These are phyloP conservation scores for Penicillium sp. DNA, from an alignment of 2,329 filamentous ascomycete species.

Conservation along the genomic window DNA sequence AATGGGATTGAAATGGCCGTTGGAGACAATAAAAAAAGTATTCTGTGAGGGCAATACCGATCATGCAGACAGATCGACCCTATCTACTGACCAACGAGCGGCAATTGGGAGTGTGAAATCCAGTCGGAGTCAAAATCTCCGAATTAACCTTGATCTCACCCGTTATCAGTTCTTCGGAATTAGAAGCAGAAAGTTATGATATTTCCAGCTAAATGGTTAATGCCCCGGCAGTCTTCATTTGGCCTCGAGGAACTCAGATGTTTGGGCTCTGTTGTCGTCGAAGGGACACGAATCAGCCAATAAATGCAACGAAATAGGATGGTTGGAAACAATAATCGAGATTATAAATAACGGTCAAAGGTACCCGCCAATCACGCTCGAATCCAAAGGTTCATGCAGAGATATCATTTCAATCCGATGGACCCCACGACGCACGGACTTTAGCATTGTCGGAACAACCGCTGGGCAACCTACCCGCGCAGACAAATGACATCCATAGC, in stretches of 20 bases:
- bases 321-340: no score
- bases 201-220: not conserved
- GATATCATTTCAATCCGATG: not conserved
- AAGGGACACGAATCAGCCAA: no score
- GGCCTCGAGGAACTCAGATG: not conserved
- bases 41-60: not conserved
- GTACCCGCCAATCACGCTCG: not conserved
- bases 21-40: not conserved
- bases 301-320: not conserved
- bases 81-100: not conserved
- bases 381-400: not conserved
- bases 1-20: not conserved
- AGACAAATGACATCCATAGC: not conserved
- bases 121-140: not conserved
- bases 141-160: no score
- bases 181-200: not conserved
- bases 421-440: not conserved
- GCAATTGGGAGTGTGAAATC: not conserved
- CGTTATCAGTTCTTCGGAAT: not conserved
- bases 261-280: no score
- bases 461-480: not conserved
- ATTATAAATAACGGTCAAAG: not conserved
- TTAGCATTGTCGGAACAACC: not conserved
- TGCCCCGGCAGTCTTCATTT: not conserved
- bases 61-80: not conserved